Base-by-base conservation (phyloP, 2,329 filamentous ascomycete genomes). In the Fusarium temperatum region DNA sequence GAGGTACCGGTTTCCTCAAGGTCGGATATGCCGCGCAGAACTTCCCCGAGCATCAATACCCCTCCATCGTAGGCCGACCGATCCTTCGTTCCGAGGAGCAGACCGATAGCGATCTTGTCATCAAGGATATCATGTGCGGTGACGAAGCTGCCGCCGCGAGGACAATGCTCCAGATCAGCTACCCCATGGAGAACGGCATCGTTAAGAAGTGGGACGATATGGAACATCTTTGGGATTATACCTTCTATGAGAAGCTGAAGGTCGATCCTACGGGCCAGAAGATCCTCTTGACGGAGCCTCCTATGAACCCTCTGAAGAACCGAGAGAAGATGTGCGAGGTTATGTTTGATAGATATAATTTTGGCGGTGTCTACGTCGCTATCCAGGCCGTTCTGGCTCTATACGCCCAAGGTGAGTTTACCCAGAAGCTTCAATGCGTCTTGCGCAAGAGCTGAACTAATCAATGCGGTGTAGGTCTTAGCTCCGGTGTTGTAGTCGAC, bases 121-220 rank as follows among this genome's bases (percentile, higher is more conserved):
- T 90, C 84, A 98, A 98, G 89, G 96, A 99, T 86, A 98, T 99
- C 82, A 99, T 99, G 96, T 98, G 96, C 85, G 96, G 96, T 82
- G 96, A 99, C 86, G 96, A 99, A 86, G 96, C 96, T 56, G 95
- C 96, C 22, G 95, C 95, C 61, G 96, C 96, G 76, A 92, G 96
- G 80, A 98, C 94, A 72, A 98, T 98, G 95, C 91, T 99, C 70
- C 96, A 99, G 84, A 97, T 99, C 81, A 97, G 93, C 84, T 99
- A 99, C 83, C 96, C 96, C 78, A 99, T 99, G 96, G 96, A 99
- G 85, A 99, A 99, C 83, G 96, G 96, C 80, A 98, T 99, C 80
- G 95, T 99, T 77, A 98, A 98, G 90, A 95, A 95, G 82, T 99
- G 96, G 96, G 96, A 99, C 78, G 96, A 99, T 84, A 99, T 99